Conservation (phyloP, 1,139 yeast species). For the Sugiyamaella grinbergsii region DNA sequence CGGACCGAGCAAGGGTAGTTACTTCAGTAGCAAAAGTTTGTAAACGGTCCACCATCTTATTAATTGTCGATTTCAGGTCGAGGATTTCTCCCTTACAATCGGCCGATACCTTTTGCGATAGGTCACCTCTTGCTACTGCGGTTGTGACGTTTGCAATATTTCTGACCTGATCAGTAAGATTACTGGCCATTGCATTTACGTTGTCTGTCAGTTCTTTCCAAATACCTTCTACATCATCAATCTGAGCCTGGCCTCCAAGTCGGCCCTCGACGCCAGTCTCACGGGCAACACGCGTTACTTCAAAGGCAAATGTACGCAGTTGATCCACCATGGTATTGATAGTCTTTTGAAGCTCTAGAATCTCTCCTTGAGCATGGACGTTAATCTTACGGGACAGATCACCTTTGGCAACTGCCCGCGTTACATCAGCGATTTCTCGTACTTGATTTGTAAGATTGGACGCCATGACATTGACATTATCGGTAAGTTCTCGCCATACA, state of each 20-base stretch:
- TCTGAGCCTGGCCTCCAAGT: slow-evolving; percentile 84
- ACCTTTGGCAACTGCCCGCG: slow-evolving; percentile 81
- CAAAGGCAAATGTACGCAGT: slow-evolving; percentile 82
- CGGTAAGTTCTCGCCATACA: slow-evolving; percentile 81
- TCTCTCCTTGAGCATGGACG: slow-evolving; percentile 85
- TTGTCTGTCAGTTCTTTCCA: slow-evolving; percentile 90
- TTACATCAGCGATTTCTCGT: slow-evolving; percentile 86
- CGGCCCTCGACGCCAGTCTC: slow-evolving; percentile 90
- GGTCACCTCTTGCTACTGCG: slow-evolving; percentile 89
- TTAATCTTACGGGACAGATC: slow-evolving; percentile 75
- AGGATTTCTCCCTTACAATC: slow-evolving; percentile 87
- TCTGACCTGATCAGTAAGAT: slow-evolving; percentile 83
- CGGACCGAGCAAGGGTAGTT: slow-evolving; percentile 82
- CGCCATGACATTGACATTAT: slow-evolving; percentile 87
- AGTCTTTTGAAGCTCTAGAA: slow-evolving; percentile 73
- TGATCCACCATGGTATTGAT: slow-evolving; percentile 89
- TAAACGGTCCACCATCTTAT: slow-evolving; percentile 83
- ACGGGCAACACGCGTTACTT: slow-evolving; percentile 83
- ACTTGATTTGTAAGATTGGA: slow-evolving; percentile 79
- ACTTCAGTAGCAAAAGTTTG: slow-evolving; percentile 89
- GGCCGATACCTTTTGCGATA: slow-evolving; percentile 83
- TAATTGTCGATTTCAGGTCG: slow-evolving; percentile 77
- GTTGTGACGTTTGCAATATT: slow-evolving; percentile 89
- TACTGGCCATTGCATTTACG: slow-evolving; percentile 84
- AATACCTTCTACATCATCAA: slow-evolving; percentile 81